These are phyloP conservation scores for Leptographium lundbergii DNA, from an alignment of 2,329 filamentous ascomycete genomes.

Conservation along the genomic window DNA sequence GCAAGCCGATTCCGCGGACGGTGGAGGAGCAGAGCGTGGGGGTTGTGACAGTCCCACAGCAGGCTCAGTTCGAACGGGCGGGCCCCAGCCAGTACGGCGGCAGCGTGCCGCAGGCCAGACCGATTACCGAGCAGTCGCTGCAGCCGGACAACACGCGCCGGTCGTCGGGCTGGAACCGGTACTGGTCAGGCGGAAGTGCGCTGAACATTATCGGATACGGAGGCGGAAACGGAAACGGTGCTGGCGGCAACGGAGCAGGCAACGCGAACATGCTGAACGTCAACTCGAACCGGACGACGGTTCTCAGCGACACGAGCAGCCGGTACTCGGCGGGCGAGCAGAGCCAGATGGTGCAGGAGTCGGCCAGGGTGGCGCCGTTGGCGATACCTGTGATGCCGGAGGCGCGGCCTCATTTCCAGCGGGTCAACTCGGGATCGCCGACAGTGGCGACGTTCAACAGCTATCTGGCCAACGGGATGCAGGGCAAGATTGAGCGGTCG, in stretches of 20 bases:
- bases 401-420: constrained; percentile 47
- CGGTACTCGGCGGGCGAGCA: constrained; percentile 35
- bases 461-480: constrained; percentile 40
- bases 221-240: constrained; percentile 27
- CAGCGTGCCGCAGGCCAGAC: constrained; percentile 12
- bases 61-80: constrained; percentile 22
- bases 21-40: constrained; percentile 4
- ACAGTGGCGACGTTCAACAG: constrained; percentile 49
- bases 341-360: constrained; percentile 46
- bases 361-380: constrained; percentile 57
- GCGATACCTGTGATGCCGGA: constrained; percentile 39
- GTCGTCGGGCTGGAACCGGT: constrained; percentile 65
- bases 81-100: constrained; percentile 2
- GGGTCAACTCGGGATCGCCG: constrained; percentile 57
- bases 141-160: constrained; percentile 34
- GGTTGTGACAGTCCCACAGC: constrained; percentile 17
- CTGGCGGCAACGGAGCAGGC: constrained; percentile 33
- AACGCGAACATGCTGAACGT: constrained; percentile 24
- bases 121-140: constrained; percentile 20
- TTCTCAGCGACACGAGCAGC: constrained; percentile 43
- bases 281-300: constrained; percentile 32
- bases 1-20: constrained; percentile 44
- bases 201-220: constrained; percentile 53
- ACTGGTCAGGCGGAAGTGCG: constrained; percentile 63
- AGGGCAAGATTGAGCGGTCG: constrained; percentile 48